These are phyloP conservation scores for Colletotrichum echinochloae DNA, from an alignment of 2,329 filamentous ascomycete species.

Conservation along the genomic window DNA sequence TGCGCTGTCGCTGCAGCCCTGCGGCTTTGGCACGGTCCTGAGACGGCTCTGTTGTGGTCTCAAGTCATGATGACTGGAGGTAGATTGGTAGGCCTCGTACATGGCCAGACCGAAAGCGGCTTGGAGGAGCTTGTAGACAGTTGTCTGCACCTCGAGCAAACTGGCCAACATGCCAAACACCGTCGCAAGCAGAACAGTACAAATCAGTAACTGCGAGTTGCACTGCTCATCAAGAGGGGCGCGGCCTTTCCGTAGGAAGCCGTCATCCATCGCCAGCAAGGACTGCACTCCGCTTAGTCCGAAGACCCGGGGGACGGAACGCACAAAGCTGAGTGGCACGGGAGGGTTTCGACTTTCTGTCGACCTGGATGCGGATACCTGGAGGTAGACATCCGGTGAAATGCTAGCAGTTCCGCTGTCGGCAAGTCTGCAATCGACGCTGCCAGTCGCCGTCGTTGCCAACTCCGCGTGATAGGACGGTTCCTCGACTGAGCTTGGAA, in stretches of 20 bases:
- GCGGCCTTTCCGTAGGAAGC: constrained; percentile 1
- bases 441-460: background rate
- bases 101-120: constrained; percentile 21
- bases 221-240: background rate
- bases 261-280: background rate
- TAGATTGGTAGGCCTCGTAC: constrained; percentile 10
- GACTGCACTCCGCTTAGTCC: background rate
- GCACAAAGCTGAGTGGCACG: background rate
- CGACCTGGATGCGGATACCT: background rate
- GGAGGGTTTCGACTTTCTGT: background rate
- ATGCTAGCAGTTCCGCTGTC: background rate
- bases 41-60: constrained; percentile 39
- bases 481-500: constrained; percentile 3
- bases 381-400: background rate
- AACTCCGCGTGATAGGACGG: background rate
- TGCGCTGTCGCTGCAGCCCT: constrained; percentile 30
- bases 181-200: constrained; percentile 11
- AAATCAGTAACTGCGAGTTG: constrained; percentile 7
- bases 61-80: constrained; percentile 30
- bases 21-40: constrained; percentile 30
- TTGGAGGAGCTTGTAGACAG: constrained; percentile 4
- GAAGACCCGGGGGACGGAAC: background rate
- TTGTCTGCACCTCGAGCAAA: background rate
- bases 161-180: background rate
- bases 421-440: background rate